Evolutionary conservation across 1,284 basidiomycete species (phyloP).

Genomic region (Farysia itapuensis): DNA sequence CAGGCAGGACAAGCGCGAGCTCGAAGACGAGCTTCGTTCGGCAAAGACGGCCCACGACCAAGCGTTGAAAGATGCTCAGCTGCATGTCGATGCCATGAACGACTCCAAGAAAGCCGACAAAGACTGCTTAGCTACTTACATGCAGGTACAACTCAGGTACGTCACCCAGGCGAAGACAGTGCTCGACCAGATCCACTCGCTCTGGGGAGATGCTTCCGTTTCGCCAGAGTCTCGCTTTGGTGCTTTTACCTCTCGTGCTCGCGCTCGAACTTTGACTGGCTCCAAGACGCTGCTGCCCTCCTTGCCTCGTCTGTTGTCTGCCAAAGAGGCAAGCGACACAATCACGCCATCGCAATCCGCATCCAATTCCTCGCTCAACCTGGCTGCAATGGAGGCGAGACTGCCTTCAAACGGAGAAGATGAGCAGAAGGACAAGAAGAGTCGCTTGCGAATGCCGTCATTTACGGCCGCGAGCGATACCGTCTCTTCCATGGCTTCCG

Average conservation of each 20-base stretch:
- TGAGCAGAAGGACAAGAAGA: slow-evolving; percentile 14
- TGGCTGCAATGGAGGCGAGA: slow-evolving; percentile 5
- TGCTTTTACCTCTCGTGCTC: slow-evolving; percentile 1
- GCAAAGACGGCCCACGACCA: slow-evolving; percentile 49
- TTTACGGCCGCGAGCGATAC: slow-evolving; percentile 19
- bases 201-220: slow-evolving; percentile 7
- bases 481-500: slow-evolving; percentile 18
- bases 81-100: slow-evolving; percentile 34
- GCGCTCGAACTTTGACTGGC: slow-evolving; percentile 6
- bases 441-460: slow-evolving; percentile 26
- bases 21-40: slow-evolving; percentile 47
- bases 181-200: slow-evolving; percentile 38
- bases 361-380: slow-evolving; percentile 17
- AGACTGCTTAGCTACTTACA: slow-evolving; percentile 33
- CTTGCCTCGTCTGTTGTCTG: slow-evolving; percentile 13
- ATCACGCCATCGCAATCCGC: slow-evolving; percentile 3
- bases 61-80: slow-evolving; percentile 43
- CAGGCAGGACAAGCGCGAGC: slow-evolving; percentile 50
- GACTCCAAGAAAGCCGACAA: slow-evolving; percentile 44
- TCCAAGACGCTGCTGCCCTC: slow-evolving; percentile 9
- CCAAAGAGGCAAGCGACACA: slow-evolving; percentile 12
- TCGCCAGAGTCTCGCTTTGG: background rate
- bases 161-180: slow-evolving; percentile 35
- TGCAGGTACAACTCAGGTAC: slow-evolving; percentile 46
- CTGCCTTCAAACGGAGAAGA: no score